Evolutionary conservation across 352 stramenopile species (phyloP).

Genomic region (Phytophthora crassamura): DNA sequence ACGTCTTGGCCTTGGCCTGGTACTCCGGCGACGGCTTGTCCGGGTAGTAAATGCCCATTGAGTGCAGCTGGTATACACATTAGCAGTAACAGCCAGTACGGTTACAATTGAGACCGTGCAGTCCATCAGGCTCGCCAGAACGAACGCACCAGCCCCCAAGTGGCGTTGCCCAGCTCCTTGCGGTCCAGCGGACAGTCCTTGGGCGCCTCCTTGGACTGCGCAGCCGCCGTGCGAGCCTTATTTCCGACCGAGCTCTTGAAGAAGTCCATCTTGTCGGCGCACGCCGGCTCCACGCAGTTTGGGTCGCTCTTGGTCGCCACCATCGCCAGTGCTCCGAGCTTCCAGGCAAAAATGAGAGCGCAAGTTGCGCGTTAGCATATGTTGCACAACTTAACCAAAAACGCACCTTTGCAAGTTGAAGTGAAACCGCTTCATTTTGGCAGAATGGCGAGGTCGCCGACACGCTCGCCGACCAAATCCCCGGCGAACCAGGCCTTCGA

Average conservation of each 20-base stretch:
- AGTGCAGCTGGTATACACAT: slow-evolving; percentile 94
- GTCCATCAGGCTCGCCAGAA: no score
- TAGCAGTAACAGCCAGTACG: no score
- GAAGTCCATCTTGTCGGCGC: slow-evolving; percentile 86
- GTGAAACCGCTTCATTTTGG: slow-evolving; percentile 12
- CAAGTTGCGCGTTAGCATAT: not conserved
- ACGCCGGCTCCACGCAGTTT: slow-evolving; percentile 87
- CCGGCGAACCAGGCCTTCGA: slow-evolving; percentile 37
- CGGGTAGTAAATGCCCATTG: slow-evolving; percentile 97
- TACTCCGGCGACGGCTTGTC: slow-evolving; percentile 93
- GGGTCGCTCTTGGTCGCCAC: slow-evolving; percentile 64
- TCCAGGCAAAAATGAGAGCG: slow-evolving; percentile 15
- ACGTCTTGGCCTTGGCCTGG: slow-evolving; percentile 88
- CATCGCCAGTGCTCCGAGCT: slow-evolving; percentile 27
- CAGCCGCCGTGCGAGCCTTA: slow-evolving; percentile 29
- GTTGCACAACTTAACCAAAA: not conserved
- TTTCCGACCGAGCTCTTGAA: slow-evolving; percentile 80
- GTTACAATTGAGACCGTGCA: no score
- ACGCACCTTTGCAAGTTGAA: no score
- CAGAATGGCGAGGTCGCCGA: slow-evolving; percentile 29
- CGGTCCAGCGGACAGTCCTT: slow-evolving; percentile 85
- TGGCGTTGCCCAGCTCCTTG: slow-evolving; percentile 87
- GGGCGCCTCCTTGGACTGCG: slow-evolving; percentile 19
- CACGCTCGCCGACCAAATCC: slow-evolving; percentile 58
- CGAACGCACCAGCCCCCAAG: slow-evolving; percentile 83